phyloP scores from a whole-genome alignment of 2,329 filamentous ascomycete genomes.

The Fragosphaeria purpurea region DNA sequence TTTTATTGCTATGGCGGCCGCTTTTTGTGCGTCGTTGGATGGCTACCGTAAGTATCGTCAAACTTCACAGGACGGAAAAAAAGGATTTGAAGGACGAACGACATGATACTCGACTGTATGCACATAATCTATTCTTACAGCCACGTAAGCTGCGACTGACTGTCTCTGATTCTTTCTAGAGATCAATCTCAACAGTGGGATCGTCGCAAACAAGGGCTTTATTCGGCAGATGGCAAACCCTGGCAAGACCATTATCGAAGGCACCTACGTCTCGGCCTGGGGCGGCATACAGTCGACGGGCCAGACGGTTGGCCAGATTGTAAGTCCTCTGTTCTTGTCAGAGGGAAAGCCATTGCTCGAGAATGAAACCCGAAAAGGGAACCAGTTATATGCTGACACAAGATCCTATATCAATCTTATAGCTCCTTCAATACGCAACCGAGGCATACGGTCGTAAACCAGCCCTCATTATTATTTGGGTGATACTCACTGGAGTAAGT shows the following conservation, averaged over 20 bases:
- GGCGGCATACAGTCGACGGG: slow-evolving; percentile 6
- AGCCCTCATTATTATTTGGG: slow-evolving; percentile 25
- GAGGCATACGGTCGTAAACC: slow-evolving; percentile 26
- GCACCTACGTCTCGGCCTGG: slow-evolving; percentile 10
- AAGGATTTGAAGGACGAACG: no score
- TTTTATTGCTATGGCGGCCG: slow-evolving; percentile 27
- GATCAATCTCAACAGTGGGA: slow-evolving; percentile 9
- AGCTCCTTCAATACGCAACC: slow-evolving; percentile 25
- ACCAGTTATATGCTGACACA: no score
- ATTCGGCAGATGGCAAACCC: slow-evolving; percentile 9
- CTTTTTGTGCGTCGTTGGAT: slow-evolving; percentile 31
- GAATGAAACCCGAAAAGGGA: no score
- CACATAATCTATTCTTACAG: no score
- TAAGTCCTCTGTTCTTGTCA: no score
- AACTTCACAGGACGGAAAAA: no score
- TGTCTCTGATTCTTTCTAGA: not conserved
- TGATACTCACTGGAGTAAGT: slow-evolving; percentile 20
- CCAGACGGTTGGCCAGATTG: slow-evolving; percentile 4
- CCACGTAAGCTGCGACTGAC: no score
- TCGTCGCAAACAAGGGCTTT: slow-evolving; percentile 12
- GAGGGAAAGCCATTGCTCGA: no score
- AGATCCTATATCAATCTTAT: no score
- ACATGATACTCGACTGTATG: no score
- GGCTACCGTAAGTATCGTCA: slow-evolving; percentile 25
- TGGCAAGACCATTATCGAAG: slow-evolving; percentile 6